Percentiles rank a stretch among this genome's conserved stretches.
Conservation (phyloP, 495 filamentous ascomycete species). For the Aspergillus panamensis region DNA sequence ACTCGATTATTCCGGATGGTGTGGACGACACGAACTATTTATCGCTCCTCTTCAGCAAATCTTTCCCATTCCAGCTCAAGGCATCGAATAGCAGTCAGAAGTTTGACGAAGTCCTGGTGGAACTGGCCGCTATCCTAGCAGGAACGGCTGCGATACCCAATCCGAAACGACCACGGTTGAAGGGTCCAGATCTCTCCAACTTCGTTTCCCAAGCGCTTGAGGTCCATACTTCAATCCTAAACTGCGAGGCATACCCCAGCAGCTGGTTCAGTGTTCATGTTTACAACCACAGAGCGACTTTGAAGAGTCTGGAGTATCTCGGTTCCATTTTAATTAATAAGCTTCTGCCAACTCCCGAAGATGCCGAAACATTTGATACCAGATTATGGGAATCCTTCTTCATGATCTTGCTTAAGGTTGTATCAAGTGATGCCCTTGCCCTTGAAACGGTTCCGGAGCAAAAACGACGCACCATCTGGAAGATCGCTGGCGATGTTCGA, state of each 20-base stretch:
- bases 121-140: slow-evolving; percentile 83
- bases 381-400: slow-evolving; percentile 95
- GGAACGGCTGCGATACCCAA: slow-evolving; percentile 67
- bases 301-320: slow-evolving; percentile 83
- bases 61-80: slow-evolving; percentile 84
- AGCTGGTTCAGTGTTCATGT: slow-evolving; percentile 92
- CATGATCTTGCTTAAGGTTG: slow-evolving; percentile 79
- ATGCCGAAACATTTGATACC: slow-evolving; percentile 89
- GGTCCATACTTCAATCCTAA: slow-evolving; percentile 83
- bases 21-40: slow-evolving; percentile 64
- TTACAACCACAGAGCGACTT: slow-evolving; percentile 88
- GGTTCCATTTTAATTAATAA: slow-evolving; percentile 70
- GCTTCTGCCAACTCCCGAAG: slow-evolving; percentile 81
- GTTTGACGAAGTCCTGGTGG: slow-evolving; percentile 88
- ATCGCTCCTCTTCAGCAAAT: slow-evolving; percentile 82
- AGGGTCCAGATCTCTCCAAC: slow-evolving; percentile 69
- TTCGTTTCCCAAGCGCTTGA: slow-evolving; percentile 68
- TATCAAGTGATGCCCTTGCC: slow-evolving; percentile 81
- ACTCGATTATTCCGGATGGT: slow-evolving; percentile 62
- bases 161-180: slow-evolving; percentile 52
- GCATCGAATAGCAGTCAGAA: slow-evolving; percentile 54
- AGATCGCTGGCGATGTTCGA: slow-evolving; percentile 94
- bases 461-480: slow-evolving; percentile 94
- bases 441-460: slow-evolving; percentile 97
- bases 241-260: slow-evolving; percentile 84